These are phyloP conservation scores for Skeletonema marinoi DNA, from an alignment of 108 stramenopile species.

Conservation along the genomic window DNA sequence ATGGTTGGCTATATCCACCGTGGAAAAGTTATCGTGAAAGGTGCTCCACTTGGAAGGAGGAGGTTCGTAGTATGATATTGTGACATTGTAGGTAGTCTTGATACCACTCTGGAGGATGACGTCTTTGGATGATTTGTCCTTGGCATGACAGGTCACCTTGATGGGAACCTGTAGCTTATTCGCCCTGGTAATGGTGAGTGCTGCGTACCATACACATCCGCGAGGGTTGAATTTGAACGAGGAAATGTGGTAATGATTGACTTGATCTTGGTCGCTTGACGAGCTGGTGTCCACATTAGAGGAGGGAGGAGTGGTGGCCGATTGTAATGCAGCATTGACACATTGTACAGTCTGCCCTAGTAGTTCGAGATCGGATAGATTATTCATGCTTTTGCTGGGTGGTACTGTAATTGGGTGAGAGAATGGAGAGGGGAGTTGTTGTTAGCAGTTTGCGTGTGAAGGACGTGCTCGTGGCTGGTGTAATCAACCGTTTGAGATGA, in stretches of 20 bases:
- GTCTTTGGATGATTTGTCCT: no score
- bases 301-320: background rate
- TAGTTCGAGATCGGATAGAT: background rate
- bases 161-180: no score
- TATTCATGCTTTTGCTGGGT: background rate
- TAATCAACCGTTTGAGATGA: no score
- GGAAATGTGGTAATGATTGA: background rate
- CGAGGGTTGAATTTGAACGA: background rate
- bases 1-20: background rate
- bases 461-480: no score
- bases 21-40: background rate
- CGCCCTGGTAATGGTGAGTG: background rate
- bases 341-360: background rate
- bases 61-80: no score
- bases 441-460: background rate
- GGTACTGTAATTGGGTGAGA: background rate
- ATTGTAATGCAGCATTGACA: conserved; percentile 1
- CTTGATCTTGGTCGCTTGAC: background rate
- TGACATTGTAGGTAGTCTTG: no score
- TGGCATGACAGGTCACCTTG: no score
- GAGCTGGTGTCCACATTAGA: background rate
- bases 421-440: background rate
- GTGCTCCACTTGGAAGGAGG: background rate
- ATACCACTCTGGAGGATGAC: no score
- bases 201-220: background rate